These are phyloP conservation scores for Clavispora carvajalis DNA, from an alignment of 805 yeast species.

Conservation along the genomic window DNA sequence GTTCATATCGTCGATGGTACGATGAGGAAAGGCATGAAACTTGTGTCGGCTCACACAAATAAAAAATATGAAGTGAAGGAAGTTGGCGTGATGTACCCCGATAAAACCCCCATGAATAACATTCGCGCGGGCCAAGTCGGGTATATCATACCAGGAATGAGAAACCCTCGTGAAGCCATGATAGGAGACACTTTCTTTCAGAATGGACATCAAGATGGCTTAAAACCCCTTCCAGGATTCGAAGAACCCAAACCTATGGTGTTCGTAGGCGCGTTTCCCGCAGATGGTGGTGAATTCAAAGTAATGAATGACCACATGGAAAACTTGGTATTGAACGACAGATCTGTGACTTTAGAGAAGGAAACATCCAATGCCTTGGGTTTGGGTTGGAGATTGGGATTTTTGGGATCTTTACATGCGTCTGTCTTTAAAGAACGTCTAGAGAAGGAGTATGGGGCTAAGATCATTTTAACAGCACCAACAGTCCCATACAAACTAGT, in stretches of 20 bases:
- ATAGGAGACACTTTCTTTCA: conserved; percentile 87
- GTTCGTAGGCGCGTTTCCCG: conserved; percentile 96
- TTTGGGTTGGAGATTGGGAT: conserved; percentile 96
- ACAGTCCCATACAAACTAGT: conserved; percentile 87
- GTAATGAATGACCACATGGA: conserved; percentile 85
- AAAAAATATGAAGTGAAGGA: conserved; percentile 83
- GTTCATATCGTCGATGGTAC: conserved; percentile 83
- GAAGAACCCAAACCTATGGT: conserved; percentile 98
- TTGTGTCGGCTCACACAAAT: conserved; percentile 72
- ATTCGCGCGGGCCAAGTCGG: conserved; percentile 92
- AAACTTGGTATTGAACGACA: conserved; percentile 82
- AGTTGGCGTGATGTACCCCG: conserved; percentile 94
- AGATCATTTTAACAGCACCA: conserved; percentile 88
- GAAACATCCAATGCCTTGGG: conserved; percentile 94
- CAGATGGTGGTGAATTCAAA: conserved; percentile 88
- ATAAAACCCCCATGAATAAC: conserved; percentile 56
- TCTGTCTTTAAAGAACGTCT: conserved; percentile 88
- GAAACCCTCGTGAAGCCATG: conserved; percentile 75
- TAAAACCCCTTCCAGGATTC: conserved; percentile 86
- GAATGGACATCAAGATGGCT: conserved; percentile 46
- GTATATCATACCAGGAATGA: conserved; percentile 92
- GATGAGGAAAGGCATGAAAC: conserved; percentile 66
- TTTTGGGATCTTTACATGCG: conserved; percentile 91
- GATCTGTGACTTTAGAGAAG: conserved; percentile 82
- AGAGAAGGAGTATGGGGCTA: conserved; percentile 91